These are phyloP conservation scores for Drosera spatulata DNA, from an alignment of 179 eudicot species.

Conservation along the genomic window DNA sequence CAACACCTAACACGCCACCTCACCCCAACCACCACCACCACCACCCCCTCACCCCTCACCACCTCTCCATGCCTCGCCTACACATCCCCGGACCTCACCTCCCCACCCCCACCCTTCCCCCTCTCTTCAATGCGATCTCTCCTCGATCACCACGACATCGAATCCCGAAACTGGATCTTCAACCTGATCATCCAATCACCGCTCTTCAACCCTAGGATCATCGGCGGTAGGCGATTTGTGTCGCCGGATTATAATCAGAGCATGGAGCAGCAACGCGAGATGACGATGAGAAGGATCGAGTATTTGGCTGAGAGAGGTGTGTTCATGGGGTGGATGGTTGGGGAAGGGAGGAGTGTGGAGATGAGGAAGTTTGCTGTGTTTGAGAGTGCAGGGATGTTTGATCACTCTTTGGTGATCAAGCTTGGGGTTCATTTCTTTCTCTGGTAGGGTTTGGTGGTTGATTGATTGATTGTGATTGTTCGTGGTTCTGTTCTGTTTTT, in stretches of 20 bases:
- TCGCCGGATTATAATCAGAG: slow-evolving; percentile 61
- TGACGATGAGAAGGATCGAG: slow-evolving; percentile 53
- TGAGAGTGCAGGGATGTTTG: slow-evolving; percentile 48
- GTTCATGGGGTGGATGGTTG: slow-evolving; percentile 61
- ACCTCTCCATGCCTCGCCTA: slow-evolving; percentile 43
- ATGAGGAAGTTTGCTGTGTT: slow-evolving; percentile 52
- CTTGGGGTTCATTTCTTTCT: slow-evolving; percentile 77
- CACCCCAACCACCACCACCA: slow-evolving; percentile 4
- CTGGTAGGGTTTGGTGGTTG: slow-evolving; percentile 37
- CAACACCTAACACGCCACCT: slow-evolving; percentile 44
- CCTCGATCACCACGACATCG: slow-evolving; percentile 52
- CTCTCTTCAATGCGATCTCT: slow-evolving; percentile 36
- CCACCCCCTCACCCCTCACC: slow-evolving; percentile 15
- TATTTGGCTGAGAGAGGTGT: slow-evolving; percentile 46
- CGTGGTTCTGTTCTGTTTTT: background rate
- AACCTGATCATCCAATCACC: slow-evolving; percentile 42
- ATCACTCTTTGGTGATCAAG: slow-evolving; percentile 77
- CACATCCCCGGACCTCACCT: slow-evolving; percentile 51
- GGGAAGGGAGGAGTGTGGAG: slow-evolving; percentile 35
- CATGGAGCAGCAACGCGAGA: slow-evolving; percentile 84
- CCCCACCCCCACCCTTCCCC: slow-evolving; percentile 29
- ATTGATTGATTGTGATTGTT: no score
- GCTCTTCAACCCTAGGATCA: slow-evolving; percentile 42
- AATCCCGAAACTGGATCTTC: slow-evolving; percentile 69
- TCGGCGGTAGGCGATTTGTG: slow-evolving; percentile 48